Percentiles rank a stretch among this genome's conserved stretches.
Conservation (phyloP, 108 stramenopile genomes). For the Skeletonema tropicum region DNA sequence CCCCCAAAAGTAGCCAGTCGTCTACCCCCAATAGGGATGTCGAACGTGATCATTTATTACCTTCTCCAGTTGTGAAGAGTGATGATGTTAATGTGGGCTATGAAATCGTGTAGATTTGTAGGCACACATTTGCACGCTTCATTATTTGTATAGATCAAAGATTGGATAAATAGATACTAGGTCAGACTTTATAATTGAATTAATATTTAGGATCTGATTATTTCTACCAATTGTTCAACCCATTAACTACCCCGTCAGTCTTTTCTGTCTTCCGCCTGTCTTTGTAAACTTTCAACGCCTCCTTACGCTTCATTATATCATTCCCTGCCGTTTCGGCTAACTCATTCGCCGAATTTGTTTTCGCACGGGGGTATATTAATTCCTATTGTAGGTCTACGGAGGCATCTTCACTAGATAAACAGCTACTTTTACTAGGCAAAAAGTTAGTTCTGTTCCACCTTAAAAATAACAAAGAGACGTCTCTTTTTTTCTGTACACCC, state of each 20-base stretch:
- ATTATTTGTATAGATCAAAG: no score
- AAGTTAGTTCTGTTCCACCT: no score
- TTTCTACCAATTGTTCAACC: slow-evolving; percentile 66
- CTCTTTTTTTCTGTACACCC: no score
- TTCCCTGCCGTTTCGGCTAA: slow-evolving; percentile 48
- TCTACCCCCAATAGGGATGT: neutral
- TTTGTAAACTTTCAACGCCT: slow-evolving; percentile 50
- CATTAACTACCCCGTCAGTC: slow-evolving; percentile 47
- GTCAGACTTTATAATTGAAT: no score
- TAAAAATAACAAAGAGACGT: no score
- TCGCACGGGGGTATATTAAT: no score
- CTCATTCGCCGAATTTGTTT: slow-evolving; percentile 58
- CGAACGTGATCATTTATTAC: neutral
- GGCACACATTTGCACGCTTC: neutral
- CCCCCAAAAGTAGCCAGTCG: neutral
- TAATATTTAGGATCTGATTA: neutral
- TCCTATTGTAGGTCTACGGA: no score
- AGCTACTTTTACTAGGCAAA: no score
- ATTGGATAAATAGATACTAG: no score
- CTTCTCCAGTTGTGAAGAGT: neutral
- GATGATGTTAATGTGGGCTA: neutral
- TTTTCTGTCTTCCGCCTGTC: slow-evolving; percentile 54
- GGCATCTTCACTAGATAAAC: no score
- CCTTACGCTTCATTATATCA: slow-evolving; percentile 51
- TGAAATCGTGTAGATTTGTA: neutral